Base-by-base conservation (phyloP, 2,329 filamentous ascomycete species). In the Ceratocystiopsis minuta region DNA sequence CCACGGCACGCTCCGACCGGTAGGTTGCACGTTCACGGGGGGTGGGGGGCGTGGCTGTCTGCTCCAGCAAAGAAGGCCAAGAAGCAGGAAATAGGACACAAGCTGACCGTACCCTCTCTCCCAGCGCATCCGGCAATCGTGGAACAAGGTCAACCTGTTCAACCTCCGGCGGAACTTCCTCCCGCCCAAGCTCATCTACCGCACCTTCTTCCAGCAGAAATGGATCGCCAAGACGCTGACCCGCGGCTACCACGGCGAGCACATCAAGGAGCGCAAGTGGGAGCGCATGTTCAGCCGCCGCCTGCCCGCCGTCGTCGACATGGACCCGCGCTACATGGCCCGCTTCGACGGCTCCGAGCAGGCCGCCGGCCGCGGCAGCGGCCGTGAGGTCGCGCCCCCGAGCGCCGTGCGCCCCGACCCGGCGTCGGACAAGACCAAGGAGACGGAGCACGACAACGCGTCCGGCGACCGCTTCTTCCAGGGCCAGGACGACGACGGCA, bases 121-220 rank as follows among this genome's bases (percentile, higher is more conserved):
- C 42, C 57, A 96, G 87, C 92, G 85, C 81, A 60, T 94, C 60
- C 80, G 88, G 54, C 83, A 90, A 67, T 85, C 86, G 67, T 95
- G 88, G 90, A 93, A 85, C 68, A 93, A 94, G 66, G 86, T 85
- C 69, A 94, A 93, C 57, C 70, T 98, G 49, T 98, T 83, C 74
- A 95, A 95, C 63, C 64, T 98, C 50, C 33, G 67, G 40, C 10
- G 67, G 40, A 70, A 72, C 50, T 54, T 72, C 32, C 61, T 53
- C 36, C 54, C 59, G 2, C 72, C 69, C 16, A 55, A 52, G 15
- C 55, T 51, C 47, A 53, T 55, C 31, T 54, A 12, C 50, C 61
- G 64, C 47, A 95, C 87, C 37, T 92, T 90, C 64, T 98, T 93
- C 71, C 88, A 96, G 68, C 88, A 96, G 63, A 98, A 98, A 79